Evolutionary conservation across 2,329 filamentous ascomycete genomes (phyloP).

Genomic region (Aphanocladium album): DNA sequence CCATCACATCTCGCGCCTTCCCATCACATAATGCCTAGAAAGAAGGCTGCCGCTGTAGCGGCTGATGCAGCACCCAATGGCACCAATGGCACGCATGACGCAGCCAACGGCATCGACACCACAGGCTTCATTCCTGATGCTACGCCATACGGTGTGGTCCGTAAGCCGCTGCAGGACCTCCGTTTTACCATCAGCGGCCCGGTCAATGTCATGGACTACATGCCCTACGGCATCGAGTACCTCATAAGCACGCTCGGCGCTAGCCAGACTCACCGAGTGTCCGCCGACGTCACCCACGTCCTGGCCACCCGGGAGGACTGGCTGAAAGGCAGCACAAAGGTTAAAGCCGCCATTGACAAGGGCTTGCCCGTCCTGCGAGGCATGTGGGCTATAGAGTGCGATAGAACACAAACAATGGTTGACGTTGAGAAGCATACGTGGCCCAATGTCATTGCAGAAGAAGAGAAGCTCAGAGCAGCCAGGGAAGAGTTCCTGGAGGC

Average conservation of each 20-base stretch:
- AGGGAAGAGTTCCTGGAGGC: conserved; percentile 22
- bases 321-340: conserved; percentile 45
- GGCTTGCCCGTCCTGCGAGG: conserved; percentile 52
- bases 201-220: conserved; percentile 50
- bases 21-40: conserved; percentile 5
- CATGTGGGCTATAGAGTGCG: conserved; percentile 58
- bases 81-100: too few species aligned
- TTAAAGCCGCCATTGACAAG: conserved; percentile 41
- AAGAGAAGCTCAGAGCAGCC: conserved; percentile 19
- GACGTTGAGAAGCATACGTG: conserved; percentile 23
- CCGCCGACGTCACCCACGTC: conserved; percentile 49
- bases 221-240: conserved; percentile 15
- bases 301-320: conserved; percentile 51
- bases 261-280: conserved; percentile 30
- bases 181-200: conserved; percentile 56
- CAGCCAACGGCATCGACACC: not conserved
- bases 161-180: conserved; percentile 39
- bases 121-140: conserved; percentile 1
- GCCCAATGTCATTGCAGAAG: conserved; percentile 20
- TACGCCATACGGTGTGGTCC: conserved; percentile 13
- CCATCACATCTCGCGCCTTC: not conserved
- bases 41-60: not conserved
- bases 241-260: conserved; percentile 8
- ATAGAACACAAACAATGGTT: conserved; percentile 25
- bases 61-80: conserved; percentile 1